These are phyloP conservation scores for Coelastrella sp. DNA, from an alignment of 139 green algal species.

Conservation along the genomic window DNA sequence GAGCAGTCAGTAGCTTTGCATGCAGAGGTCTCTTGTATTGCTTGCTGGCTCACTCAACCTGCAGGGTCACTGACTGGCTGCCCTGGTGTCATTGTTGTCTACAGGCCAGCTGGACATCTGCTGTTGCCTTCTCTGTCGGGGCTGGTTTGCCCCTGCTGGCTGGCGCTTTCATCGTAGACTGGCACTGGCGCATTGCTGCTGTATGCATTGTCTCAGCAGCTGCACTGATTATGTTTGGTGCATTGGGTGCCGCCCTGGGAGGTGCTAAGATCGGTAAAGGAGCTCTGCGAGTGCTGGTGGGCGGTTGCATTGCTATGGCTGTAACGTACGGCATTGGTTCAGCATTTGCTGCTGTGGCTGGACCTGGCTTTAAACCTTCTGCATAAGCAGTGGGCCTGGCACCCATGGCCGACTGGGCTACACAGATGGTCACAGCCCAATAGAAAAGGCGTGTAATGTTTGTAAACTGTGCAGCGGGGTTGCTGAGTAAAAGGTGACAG, in stretches of 20 bases:
- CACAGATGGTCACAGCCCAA: neutral
- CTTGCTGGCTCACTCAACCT: too few species aligned
- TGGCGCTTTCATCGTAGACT: conserved; percentile 53
- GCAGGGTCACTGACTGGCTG: too few species aligned
- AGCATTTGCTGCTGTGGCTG: conserved; percentile 39
- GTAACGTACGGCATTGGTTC: conserved; percentile 80
- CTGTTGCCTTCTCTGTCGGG: conserved; percentile 53
- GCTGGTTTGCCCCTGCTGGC: conserved; percentile 59
- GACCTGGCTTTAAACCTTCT: neutral
- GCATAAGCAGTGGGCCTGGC: too few species aligned
- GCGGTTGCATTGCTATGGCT: conserved; percentile 83
- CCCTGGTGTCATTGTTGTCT: too few species aligned
- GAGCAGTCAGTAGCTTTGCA: too few species aligned
- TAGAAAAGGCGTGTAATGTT: neutral
- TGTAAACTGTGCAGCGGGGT: too few species aligned
- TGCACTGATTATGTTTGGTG: conserved; percentile 73
- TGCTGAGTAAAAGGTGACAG: too few species aligned
- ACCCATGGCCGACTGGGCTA: too few species aligned
- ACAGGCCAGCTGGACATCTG: conserved; percentile 38
- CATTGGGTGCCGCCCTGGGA: conserved; percentile 75
- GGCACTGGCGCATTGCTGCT: conserved; percentile 40
- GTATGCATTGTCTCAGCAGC: conserved; percentile 22
- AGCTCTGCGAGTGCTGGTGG: conserved; percentile 76
- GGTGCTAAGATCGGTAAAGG: conserved; percentile 67
- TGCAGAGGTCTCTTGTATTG: too few species aligned